A percentile compares a stretch with the other conserved stretches of the same genome.
Evolutionary conservation across 2,329 filamentous ascomycete genomes (phyloP).

Genomic region (Phialemoniopsis sp.): DNA sequence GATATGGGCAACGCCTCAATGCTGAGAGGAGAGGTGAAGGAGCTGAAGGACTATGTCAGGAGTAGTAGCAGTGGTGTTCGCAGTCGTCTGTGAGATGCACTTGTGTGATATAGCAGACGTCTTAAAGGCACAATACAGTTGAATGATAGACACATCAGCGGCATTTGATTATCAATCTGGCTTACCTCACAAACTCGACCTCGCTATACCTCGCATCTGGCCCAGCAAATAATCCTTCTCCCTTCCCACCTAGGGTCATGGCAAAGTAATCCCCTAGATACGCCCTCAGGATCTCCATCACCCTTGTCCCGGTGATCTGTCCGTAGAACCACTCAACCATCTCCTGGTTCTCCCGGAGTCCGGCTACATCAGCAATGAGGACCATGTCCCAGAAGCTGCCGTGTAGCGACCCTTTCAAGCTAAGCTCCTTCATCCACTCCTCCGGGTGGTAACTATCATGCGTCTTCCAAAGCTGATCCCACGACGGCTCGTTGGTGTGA

Average conservation of each 20-base stretch:
- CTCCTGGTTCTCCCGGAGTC: slow-evolving; percentile 9
- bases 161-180: too few relatives aligned
- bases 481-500: slow-evolving; percentile 13
- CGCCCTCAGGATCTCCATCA: slow-evolving; percentile 17
- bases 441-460: slow-evolving; percentile 10
- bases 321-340: slow-evolving; percentile 17
- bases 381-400: slow-evolving; percentile 22
- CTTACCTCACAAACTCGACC: slow-evolving; percentile 2
- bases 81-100: too few relatives aligned
- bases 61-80: too few relatives aligned
- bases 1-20: too few relatives aligned
- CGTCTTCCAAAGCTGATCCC: slow-evolving; percentile 17
- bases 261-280: slow-evolving; percentile 23
- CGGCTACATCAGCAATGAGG: slow-evolving; percentile 16
- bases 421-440: slow-evolving; percentile 23
- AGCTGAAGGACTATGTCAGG: too few relatives aligned
- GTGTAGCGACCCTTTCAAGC: slow-evolving; percentile 19
- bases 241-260: slow-evolving; percentile 13
- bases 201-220: slow-evolving; percentile 6
- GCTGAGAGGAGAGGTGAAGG: too few relatives aligned
- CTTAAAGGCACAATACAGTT: too few relatives aligned
- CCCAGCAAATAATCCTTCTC: slow-evolving; percentile 11
- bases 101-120: too few relatives aligned
- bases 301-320: slow-evolving; percentile 17
- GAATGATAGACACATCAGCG: too few relatives aligned